These are phyloP conservation scores for Sporothrix globosa DNA, from an alignment of 2,329 filamentous ascomycete species.

Conservation along the genomic window DNA sequence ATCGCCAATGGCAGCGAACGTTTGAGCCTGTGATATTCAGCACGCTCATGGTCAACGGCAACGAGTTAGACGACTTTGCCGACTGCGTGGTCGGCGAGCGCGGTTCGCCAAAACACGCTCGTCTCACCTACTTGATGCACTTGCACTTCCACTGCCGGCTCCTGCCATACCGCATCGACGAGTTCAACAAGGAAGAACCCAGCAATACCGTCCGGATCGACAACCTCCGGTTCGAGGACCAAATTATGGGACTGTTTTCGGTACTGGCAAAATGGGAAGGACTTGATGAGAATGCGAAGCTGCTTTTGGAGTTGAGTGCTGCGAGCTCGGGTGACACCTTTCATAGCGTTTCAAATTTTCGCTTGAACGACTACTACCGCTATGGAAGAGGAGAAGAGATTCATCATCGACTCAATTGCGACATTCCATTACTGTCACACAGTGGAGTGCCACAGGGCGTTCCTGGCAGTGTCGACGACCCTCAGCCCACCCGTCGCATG, in stretches of 20 bases:
- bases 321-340: not conserved
- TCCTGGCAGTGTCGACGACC: not conserved
- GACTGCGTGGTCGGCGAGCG: not conserved
- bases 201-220: not conserved
- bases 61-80: not conserved
- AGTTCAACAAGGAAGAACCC: not conserved
- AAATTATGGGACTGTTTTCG: not conserved
- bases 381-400: not conserved
- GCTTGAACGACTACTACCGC: not conserved
- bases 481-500: not conserved
- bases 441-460: not conserved
- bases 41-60: not conserved
- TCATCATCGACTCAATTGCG: not conserved
- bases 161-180: not conserved
- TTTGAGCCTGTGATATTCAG: not conserved
- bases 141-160: not conserved
- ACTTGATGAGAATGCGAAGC: not conserved
- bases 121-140: not conserved
- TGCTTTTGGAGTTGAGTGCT: conserved; percentile 13
- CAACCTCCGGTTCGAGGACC: not conserved
- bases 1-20: not conserved
- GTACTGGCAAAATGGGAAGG: not conserved
- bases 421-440: not conserved
- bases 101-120: not conserved
- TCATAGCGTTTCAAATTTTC: not conserved